phyloP scores from a whole-genome alignment of 1,284 basidiomycete species.

The Microbotryum silenes-acaulis region DNA sequence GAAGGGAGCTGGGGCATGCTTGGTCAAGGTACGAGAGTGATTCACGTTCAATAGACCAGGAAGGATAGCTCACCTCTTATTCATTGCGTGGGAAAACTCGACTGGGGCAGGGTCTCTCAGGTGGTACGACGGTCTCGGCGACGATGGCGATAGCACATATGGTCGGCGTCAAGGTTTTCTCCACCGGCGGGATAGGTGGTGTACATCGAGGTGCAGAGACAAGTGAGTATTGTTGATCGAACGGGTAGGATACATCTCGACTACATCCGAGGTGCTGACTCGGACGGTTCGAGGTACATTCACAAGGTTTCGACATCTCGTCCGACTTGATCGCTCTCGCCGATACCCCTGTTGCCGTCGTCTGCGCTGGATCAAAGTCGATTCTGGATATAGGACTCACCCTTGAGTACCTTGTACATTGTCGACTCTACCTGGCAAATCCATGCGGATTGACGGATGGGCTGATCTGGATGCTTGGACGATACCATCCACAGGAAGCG shows the following conservation, averaged over 20 bases:
- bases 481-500: constrained; percentile 61
- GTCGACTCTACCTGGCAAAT: not conserved
- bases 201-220: constrained; percentile 88
- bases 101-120: constrained; percentile 46
- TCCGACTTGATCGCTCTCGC: constrained; percentile 78
- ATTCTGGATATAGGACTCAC: constrained; percentile 90
- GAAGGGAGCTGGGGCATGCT: constrained; percentile 67
- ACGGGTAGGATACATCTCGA: constrained; percentile 4
- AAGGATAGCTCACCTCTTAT: not conserved
- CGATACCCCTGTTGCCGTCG: constrained; percentile 75
- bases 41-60: not conserved
- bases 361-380: constrained; percentile 91
- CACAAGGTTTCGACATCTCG: constrained; percentile 83
- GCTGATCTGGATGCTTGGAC: not conserved
- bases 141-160: constrained; percentile 74
- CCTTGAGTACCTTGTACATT: constrained; percentile 76
- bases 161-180: constrained; percentile 56
- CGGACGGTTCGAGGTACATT: not conserved
- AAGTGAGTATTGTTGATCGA: constrained; percentile 48
- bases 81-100: not conserved
- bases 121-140: constrained; percentile 85
- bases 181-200: constrained; percentile 54
- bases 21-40: constrained; percentile 23
- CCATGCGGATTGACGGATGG: not conserved
- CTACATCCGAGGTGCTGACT: constrained; percentile 7